Percentiles rank a stretch among this genome's conserved stretches.
Conservation (phyloP, 2,329 filamentous ascomycete species). For the Aspergillus intermedius region DNA sequence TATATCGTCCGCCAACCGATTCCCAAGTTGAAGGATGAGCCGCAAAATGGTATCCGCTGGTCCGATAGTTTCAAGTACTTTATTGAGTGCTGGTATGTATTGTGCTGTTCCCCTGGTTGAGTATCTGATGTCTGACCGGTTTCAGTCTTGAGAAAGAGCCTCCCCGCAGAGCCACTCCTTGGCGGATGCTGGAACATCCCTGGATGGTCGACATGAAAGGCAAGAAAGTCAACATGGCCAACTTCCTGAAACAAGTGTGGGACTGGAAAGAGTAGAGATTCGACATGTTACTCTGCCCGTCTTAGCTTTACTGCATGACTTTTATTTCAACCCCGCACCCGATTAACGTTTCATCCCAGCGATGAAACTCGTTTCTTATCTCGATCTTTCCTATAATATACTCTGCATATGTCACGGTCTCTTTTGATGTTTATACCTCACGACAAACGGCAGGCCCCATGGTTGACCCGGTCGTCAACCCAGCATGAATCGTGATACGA, state of each 20-base stretch:
- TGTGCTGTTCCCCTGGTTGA: not conserved
- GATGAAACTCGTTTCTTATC: no score
- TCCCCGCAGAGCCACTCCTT: slow-evolving; percentile 78
- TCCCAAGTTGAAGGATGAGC: slow-evolving; percentile 92
- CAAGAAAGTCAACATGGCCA: slow-evolving; percentile 96
- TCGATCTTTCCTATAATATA: slow-evolving; percentile 9
- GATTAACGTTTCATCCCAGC: not conserved
- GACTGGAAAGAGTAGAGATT: slow-evolving; percentile 69
- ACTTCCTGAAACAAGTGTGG: slow-evolving; percentile 92
- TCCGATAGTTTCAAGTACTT: slow-evolving; percentile 98
- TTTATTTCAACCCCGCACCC: not conserved
- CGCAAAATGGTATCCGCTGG: slow-evolving; percentile 83
- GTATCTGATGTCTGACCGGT: slow-evolving; percentile 9
- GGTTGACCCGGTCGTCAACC: slow-evolving; percentile 23
- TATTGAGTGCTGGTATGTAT: slow-evolving; percentile 86
- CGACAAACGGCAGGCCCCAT: slow-evolving; percentile 18
- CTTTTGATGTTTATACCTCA: slow-evolving; percentile 12
- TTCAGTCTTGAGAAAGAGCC: slow-evolving; percentile 88
- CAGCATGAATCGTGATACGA: slow-evolving; percentile 19
- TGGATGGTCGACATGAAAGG: slow-evolving; percentile 97
- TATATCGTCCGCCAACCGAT: slow-evolving; percentile 97
- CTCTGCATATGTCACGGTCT: slow-evolving; percentile 16
- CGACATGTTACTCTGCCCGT: not conserved
- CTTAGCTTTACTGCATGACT: slow-evolving; percentile 3
- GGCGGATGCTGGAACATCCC: slow-evolving; percentile 98